Evolutionary conservation across 2,329 filamentous ascomycete genomes (phyloP).

Genomic region (Pseudonectria buxi): DNA sequence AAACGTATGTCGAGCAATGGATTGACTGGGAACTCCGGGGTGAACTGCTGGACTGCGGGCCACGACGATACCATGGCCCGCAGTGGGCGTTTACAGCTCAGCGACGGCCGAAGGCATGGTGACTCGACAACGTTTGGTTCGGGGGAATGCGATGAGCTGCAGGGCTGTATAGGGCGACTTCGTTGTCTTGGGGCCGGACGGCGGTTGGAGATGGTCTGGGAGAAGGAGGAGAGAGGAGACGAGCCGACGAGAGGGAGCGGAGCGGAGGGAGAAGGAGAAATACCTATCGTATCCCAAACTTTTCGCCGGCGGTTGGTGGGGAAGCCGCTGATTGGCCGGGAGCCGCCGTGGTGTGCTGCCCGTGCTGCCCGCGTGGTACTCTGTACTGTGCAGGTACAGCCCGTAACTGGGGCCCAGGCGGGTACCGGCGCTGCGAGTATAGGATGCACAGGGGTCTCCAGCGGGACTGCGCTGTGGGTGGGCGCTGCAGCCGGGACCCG

Average conservation of each 20-base stretch:
- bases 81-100: constrained; percentile 90
- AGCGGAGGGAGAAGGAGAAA: constrained; percentile 17
- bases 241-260: constrained; percentile 20
- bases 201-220: constrained; percentile 27
- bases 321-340: constrained; percentile 14
- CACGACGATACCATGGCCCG: constrained; percentile 51
- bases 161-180: constrained; percentile 45
- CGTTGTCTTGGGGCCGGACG: constrained; percentile 49
- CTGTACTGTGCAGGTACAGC: too few species aligned
- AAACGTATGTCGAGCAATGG: constrained; percentile 59
- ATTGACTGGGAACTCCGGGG: constrained; percentile 56
- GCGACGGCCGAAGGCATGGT: constrained; percentile 69
- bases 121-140: constrained; percentile 62
- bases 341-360: background rate
- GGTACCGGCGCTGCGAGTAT: too few species aligned
- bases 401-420: too few species aligned
- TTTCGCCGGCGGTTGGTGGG: constrained; percentile 23
- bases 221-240: constrained; percentile 24
- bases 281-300: constrained; percentile 20
- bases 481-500: background rate
- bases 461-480: constrained; percentile 5
- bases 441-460: too few species aligned
- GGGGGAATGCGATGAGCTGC: constrained; percentile 28
- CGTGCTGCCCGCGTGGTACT: too few species aligned
- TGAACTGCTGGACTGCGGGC: constrained; percentile 83